Evolutionary conservation across 2,329 filamentous ascomycete genomes (phyloP).

Genomic region (Diaporthe vexans): DNA sequence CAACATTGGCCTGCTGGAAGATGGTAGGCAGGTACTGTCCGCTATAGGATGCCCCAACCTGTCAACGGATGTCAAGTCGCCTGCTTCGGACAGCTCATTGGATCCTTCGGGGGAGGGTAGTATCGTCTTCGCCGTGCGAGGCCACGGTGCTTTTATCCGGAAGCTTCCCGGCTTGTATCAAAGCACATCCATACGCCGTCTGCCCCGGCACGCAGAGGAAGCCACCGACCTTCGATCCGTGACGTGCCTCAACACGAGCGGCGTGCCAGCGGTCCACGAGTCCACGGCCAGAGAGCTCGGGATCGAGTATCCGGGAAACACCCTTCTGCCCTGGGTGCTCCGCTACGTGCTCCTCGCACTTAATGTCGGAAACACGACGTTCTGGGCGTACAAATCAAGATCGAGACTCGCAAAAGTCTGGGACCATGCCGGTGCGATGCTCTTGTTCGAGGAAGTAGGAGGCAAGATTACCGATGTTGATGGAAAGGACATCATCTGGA

Average conservation of each 20-base stretch:
- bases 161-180: conserved; percentile 51
- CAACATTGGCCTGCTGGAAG: conserved; percentile 67
- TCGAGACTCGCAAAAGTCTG: conserved; percentile 67
- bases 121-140: conserved; percentile 65
- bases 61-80: conserved; percentile 54
- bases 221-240: conserved; percentile 56
- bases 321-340: conserved; percentile 70
- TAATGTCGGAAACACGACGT: conserved; percentile 66
- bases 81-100: conserved; percentile 59
- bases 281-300: conserved; percentile 58
- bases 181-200: conserved; percentile 48
- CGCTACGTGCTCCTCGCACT: conserved; percentile 68
- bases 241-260: conserved; percentile 62
- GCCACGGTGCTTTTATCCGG: conserved; percentile 63
- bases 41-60: conserved; percentile 61
- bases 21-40: conserved; percentile 63
- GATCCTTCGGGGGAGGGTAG: conserved; percentile 61
- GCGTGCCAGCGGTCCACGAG: conserved; percentile 62
- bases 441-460: conserved; percentile 70
- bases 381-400: conserved; percentile 68
- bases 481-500: conserved; percentile 64
- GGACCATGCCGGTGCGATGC: conserved; percentile 73
- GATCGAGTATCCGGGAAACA: conserved; percentile 61
- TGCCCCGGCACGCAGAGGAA: conserved; percentile 50
- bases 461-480: conserved; percentile 68